Evolutionary conservation across 306 rosid genomes (phyloP).

Genomic region (Prunus fruticosa): DNA sequence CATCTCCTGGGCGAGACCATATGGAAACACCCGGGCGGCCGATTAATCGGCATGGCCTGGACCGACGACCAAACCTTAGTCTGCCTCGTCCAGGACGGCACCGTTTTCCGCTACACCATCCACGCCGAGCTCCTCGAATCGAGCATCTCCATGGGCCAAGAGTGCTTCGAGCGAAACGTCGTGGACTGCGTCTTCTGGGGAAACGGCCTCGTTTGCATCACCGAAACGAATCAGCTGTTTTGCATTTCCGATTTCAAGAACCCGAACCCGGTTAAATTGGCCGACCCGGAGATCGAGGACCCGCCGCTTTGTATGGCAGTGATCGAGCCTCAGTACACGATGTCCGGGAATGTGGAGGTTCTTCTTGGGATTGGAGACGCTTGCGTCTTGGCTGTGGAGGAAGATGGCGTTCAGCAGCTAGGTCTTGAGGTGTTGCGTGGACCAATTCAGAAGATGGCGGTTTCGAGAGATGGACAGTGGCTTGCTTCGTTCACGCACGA

Average conservation of each 20-base stretch:
- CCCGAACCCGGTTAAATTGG: slow-evolving; percentile 56
- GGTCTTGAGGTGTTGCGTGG: slow-evolving; percentile 66
- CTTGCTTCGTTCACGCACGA: slow-evolving; percentile 93
- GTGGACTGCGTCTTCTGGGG: slow-evolving; percentile 91
- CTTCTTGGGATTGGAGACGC: slow-evolving; percentile 68
- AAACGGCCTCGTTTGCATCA: slow-evolving; percentile 75
- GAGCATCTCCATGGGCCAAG: slow-evolving; percentile 71
- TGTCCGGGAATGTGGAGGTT: slow-evolving; percentile 93
- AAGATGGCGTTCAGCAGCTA: slow-evolving; percentile 76
- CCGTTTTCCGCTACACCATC: slow-evolving; percentile 69
- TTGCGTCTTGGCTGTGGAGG: slow-evolving; percentile 75
- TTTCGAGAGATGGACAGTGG: slow-evolving; percentile 88
- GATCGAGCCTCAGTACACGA: slow-evolving; percentile 88
- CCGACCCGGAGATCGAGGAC: slow-evolving; percentile 73
- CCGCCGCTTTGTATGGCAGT: slow-evolving; percentile 88
- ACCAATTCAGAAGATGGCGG: slow-evolving; percentile 89
- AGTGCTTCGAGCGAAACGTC: slow-evolving; percentile 81
- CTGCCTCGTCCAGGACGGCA: slow-evolving; percentile 91
- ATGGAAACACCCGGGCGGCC: slow-evolving; percentile 87
- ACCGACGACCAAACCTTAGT: slow-evolving; percentile 72
- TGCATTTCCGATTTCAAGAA: slow-evolving; percentile 70
- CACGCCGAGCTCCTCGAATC: slow-evolving; percentile 70
- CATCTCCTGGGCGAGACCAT: slow-evolving; percentile 62
- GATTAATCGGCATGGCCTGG: slow-evolving; percentile 82
- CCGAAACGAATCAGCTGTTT: slow-evolving; percentile 61